phyloP scores from a whole-genome alignment of 768 basidiomycete genomes.

The Boletus fagicola region DNA sequence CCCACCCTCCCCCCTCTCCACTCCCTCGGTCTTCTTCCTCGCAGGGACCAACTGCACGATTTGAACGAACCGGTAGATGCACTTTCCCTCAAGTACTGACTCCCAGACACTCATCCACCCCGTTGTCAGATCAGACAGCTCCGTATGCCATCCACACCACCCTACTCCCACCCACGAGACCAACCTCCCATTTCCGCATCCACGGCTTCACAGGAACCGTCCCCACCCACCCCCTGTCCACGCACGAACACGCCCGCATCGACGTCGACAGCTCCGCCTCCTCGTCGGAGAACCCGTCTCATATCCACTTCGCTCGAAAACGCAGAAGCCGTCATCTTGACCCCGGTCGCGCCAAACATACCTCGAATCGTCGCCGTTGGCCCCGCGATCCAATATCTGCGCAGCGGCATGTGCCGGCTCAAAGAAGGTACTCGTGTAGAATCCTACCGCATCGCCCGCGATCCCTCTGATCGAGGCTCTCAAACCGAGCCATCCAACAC shows the following conservation, averaged over 20 bases:
- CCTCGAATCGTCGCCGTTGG: slow-evolving; percentile 47
- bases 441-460: slow-evolving; percentile 51
- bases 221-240: slow-evolving; percentile 30
- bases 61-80: slow-evolving; percentile 15
- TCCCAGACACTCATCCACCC: not conserved
- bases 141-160: not conserved
- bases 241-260: not conserved
- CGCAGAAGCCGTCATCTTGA: slow-evolving; percentile 52
- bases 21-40: slow-evolving; percentile 41
- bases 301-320: slow-evolving; percentile 50
- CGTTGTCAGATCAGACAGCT: not conserved
- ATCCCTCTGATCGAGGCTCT: slow-evolving; percentile 11
- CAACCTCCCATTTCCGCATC: slow-evolving; percentile 30
- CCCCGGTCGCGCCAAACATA: slow-evolving; percentile 29
- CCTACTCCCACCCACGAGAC: not conserved
- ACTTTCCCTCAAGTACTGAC: not conserved
- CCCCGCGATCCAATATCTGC: slow-evolving; percentile 44
- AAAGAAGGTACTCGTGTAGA: slow-evolving; percentile 50
- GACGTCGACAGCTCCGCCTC: slow-evolving; percentile 10
- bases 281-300: slow-evolving; percentile 38
- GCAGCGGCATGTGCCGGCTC: slow-evolving; percentile 41
- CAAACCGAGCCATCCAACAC: not conserved
- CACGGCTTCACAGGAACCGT: slow-evolving; percentile 39
- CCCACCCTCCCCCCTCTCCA: slow-evolving; percentile 55
- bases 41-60: slow-evolving; percentile 10